phyloP scores from a whole-genome alignment of 2,329 filamentous ascomycete species.

The Apiospora kogelbergensis region DNA sequence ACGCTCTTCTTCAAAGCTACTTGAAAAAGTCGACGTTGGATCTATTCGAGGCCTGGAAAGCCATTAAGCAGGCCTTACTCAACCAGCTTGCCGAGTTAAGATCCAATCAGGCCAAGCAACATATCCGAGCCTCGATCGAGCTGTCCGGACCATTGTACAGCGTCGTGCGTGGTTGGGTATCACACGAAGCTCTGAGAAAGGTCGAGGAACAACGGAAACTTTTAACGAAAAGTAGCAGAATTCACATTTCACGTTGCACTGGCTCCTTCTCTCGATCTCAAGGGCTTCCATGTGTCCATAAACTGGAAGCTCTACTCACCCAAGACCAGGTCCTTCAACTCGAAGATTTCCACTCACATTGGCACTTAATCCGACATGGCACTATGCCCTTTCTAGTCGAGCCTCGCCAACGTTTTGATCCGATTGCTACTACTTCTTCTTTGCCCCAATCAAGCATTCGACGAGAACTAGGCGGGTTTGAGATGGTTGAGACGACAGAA shows the following conservation, averaged over 20 bases:
- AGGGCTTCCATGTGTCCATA: conserved; percentile 15
- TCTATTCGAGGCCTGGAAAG: conserved; percentile 20
- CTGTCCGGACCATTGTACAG: conserved; percentile 17
- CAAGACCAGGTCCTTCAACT: conserved; percentile 14
- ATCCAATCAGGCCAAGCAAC: conserved; percentile 16
- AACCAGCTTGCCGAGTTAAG: conserved; percentile 20
- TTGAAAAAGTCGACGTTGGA: conserved; percentile 17
- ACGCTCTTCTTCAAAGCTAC: conserved; percentile 18
- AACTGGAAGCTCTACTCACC: conserved; percentile 12
- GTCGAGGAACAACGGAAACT: conserved; percentile 21
- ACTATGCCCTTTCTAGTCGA: conserved; percentile 15
- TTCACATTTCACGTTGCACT: too few species aligned
- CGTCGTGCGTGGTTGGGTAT: too few species aligned
- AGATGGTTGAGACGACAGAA: conserved; percentile 15
- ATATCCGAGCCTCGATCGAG: conserved; percentile 16
- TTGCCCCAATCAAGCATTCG: conserved; percentile 16
- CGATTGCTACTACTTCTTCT: conserved; percentile 6
- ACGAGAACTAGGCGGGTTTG: conserved; percentile 17
- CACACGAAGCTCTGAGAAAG: too few species aligned
- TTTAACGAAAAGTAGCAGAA: conserved; percentile 20
- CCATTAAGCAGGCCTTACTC: conserved; percentile 17
- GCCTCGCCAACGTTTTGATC: conserved; percentile 14
- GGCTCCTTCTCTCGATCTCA: conserved; percentile 10
- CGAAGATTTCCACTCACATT: conserved; percentile 19
- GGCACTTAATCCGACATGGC: conserved; percentile 14